phyloP scores from a whole-genome alignment of 2,329 filamentous ascomycete genomes.

The Dryadomyces quercus-mongolicae region DNA sequence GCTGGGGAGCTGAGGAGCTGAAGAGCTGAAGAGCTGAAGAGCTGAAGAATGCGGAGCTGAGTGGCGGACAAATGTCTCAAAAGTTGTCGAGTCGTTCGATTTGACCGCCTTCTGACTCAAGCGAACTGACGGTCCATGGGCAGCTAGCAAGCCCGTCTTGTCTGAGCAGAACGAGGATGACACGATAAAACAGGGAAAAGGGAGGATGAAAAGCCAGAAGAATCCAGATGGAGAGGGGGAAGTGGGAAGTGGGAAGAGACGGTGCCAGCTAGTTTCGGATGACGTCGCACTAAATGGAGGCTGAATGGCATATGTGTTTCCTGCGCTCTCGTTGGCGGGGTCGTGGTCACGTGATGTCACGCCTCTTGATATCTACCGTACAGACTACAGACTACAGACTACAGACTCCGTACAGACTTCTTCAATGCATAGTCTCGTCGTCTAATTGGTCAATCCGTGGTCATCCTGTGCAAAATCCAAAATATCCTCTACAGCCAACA shows the following conservation, averaged over 20 bases:
- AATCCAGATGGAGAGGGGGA: background rate
- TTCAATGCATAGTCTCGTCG: no score
- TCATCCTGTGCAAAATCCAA: conserved; percentile 24
- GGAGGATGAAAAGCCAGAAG: background rate
- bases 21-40: no score
- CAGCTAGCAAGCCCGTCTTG: background rate
- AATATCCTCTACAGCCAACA: conserved; percentile 31
- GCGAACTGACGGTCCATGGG: background rate
- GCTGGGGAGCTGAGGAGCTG: no score
- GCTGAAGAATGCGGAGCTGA: no score
- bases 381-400: no score
- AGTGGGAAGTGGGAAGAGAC: background rate
- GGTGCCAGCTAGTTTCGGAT: background rate
- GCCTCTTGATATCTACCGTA: no score
- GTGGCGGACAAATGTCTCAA: no score
- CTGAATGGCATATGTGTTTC: background rate
- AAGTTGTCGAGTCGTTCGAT: background rate
- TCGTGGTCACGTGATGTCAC: background rate
- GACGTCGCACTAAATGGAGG: conserved; percentile 2
- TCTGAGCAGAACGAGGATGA: background rate
- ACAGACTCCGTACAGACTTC: no score
- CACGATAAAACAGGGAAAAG: background rate
- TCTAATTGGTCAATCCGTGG: no score
- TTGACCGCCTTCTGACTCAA: background rate
- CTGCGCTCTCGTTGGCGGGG: background rate